Base-by-base conservation (phyloP, 768 basidiomycete genomes). In the Suillus bovinus region DNA sequence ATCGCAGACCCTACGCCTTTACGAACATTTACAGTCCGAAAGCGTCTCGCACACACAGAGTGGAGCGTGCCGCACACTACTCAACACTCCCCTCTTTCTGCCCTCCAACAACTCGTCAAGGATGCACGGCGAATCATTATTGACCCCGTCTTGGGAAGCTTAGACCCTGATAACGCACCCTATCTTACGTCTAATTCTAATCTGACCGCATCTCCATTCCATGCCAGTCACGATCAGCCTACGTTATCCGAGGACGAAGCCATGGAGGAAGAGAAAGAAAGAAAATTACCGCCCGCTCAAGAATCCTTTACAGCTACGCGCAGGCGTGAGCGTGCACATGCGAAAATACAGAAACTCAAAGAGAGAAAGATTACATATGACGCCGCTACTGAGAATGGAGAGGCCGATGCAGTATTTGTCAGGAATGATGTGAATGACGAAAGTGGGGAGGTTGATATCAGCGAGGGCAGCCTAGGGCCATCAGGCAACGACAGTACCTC, bases 391-490 rank as follows among this genome's bases (percentile, higher is more conserved):
- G 73, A 69, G 39, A 74, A 62, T 68, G 73, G 65, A 53, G 68
- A 65, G 52, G 67, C 74, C 22, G 63, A 72, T 57, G 83, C 80
- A 1, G 83, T 87, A 31, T 85, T 82, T 63, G 78, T 87, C 41
- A 80, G 85, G 16, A 75, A 78, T 33, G 87, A 89, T 65, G 69
- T 81, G 3, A 84, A 81, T 33, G 87, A 89, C 61, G 86, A 88
- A 69, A 86, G 80, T 60, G 79, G 75, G 53, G 84, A 86, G 44
- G 85, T 88, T 13, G 86, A 89, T 64, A 79, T 88, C 36, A 79
- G 76, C 6, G 63, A 76, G 29, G 73, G 50, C 68, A 74, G 64
- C 67, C 60, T 54, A 14, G 16, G 36, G 27, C 65, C 74, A 63
- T 47, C 62, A 24, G 65, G 60, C 53, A 59, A 65, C 50, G 66